Base-by-base conservation (phyloP, 2,329 filamentous ascomycete genomes). In the Botryotinia narcissicola region DNA sequence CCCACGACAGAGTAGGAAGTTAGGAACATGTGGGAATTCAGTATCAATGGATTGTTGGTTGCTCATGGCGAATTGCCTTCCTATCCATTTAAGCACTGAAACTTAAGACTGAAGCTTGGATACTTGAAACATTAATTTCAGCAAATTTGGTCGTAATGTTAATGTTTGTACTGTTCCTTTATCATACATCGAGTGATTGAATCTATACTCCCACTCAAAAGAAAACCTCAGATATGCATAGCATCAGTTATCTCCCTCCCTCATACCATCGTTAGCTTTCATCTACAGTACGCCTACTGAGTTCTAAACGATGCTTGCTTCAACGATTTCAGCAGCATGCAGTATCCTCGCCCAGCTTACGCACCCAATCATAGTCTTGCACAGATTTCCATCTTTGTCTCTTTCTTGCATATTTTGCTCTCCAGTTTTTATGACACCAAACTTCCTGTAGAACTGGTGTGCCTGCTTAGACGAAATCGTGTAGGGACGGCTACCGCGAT, bases 301-400 rank as follows among this genome's bases (percentile, higher is more conserved):
- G 6, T 42, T 14, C 14, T 62, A 1, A n/a, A 12, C 37, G 20
- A 42, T 67, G n/a, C 57, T 70, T 32, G 25, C 42, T 48, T 54
- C 6, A n/a, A 70, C 25, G 4, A 37, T 51, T 29, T 76, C 75
- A 22, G 71, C 75, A 16, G 68, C 59, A 37, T 40, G 44, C 0
- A 77, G 40, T 32, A 77, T 77, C 22, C 76, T 75, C 3, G 73
- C 74, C 76, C 76, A 78, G 18, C 75, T 71, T 16, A 75, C 76
- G 70, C 73, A 74, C 3, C 75, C 76, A 29, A 78, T 74, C 70
- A 78, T 61, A 5, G 76, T 77, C 40, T 78, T 78, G 48, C 76
- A 77, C 37, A 77, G 66, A 25, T 75, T 74, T 6, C 76, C 75
- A 10, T 75, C 42, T 44, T 75, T 74, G 57, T 78, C 75, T 48